Base-by-base conservation (phyloP, 169 alveolate species). In the Plasmodium relictum region DNA sequence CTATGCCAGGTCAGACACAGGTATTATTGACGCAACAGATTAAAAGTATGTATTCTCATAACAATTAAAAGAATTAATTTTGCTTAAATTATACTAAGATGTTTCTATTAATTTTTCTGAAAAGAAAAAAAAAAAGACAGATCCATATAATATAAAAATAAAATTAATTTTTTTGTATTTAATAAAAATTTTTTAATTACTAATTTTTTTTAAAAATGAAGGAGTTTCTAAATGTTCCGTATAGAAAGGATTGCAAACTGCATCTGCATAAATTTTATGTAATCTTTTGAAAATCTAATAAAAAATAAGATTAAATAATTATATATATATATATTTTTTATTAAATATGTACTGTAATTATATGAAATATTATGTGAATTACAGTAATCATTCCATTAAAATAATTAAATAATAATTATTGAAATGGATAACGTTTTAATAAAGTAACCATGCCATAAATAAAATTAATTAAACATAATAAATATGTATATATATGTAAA, bases 11-110 rank as follows among this genome's bases (percentile, higher is more conserved):
- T 72, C 93, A 26, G 94, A 90, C 48, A 56, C 58, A 6, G 94
- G 94, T 6, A 71, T 90, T 44, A 85, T 73, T 16, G 94, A 90
- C 62, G 92, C 88, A 66, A 62, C 69, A 26, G 94, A 89, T 45
- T 89, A 88, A 54, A 24, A 69, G 16, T 16, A 45, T 12, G 20
- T n/a, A 10, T 44, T 22, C 41, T n/a, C 31, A 16, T n/a, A 45
- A 44, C 3, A 20, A 26, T 68, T 18, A 58, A 56, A 73, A 73
- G 37, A 73, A 52, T 22, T 2, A 9, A 6, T 14, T 6, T 45
- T 48, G 52, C 18, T 48, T 26, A 56, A 41, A n/a, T 22, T 48
- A 7, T 16, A 4, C 41, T 54, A 76, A 8, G 88, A 76, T 12
- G 88, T 62, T 54, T 76, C 88, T 48, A 76, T 76, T 66, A 76